Percentiles rank a stretch among this genome's conserved stretches.
Conservation (phyloP, 2,329 filamentous ascomycete species). For the Nemania diffusa region DNA sequence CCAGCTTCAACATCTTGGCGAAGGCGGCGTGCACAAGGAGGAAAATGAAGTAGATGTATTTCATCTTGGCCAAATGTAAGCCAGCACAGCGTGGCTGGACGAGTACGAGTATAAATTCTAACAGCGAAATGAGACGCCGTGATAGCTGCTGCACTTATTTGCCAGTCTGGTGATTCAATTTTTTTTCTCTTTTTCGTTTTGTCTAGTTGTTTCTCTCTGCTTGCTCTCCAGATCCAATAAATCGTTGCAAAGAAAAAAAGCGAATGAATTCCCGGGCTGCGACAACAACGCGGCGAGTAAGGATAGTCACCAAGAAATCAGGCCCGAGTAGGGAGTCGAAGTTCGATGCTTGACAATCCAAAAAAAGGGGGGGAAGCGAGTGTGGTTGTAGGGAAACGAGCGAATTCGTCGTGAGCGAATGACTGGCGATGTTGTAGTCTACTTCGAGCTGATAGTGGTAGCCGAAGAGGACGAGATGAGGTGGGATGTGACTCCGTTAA, state of each 20-base stretch:
- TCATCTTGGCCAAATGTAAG: constrained; percentile 36
- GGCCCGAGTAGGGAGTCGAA: constrained; percentile 35
- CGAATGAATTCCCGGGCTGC: constrained; percentile 40
- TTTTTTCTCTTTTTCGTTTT: background rate
- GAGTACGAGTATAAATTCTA: background rate
- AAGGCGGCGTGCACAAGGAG: constrained; percentile 36
- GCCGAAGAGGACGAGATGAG: background rate
- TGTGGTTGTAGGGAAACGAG: constrained; percentile 33
- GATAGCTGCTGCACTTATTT: background rate
- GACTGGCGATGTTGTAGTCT: constrained; percentile 36
- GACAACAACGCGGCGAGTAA: constrained; percentile 41
- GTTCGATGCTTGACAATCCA: constrained; percentile 55
- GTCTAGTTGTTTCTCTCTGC: constrained; percentile 27
- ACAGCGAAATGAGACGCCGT: background rate
- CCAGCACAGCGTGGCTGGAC: constrained; percentile 5
- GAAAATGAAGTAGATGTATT: constrained; percentile 32
- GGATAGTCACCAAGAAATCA: constrained; percentile 49
- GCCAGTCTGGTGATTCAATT: constrained; percentile 1
- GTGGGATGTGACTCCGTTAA: background rate
- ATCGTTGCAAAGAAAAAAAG: constrained; percentile 41
- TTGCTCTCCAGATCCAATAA: constrained; percentile 44
- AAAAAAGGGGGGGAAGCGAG: constrained; percentile 55
- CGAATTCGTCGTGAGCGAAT: constrained; percentile 1
- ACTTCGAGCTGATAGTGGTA: constrained; percentile 21
- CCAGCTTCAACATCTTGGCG: constrained; percentile 38